Evolutionary conservation across 2,329 filamentous ascomycete species (phyloP).

Genomic region (Cadophora luteo-olivacea): DNA sequence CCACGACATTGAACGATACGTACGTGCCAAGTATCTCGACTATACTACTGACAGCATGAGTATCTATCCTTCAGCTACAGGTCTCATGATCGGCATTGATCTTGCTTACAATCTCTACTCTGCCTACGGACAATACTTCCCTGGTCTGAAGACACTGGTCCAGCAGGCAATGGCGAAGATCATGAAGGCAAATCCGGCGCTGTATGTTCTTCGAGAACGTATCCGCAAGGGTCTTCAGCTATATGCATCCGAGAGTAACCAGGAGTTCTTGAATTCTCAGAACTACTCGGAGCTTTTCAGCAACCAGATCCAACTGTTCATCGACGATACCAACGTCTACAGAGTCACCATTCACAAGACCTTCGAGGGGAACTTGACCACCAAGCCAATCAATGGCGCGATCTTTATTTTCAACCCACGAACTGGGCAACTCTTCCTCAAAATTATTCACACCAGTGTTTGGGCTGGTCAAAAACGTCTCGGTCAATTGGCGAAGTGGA

Average conservation of each 20-base stretch:
- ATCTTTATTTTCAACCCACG: constrained; percentile 99
- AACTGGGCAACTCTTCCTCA: constrained; percentile 95
- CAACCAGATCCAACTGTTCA: constrained; percentile 98
- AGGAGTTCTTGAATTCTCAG: constrained; percentile 98
- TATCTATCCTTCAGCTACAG: constrained; percentile 96
- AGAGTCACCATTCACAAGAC: constrained; percentile 99
- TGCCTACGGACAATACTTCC: constrained; percentile 98
- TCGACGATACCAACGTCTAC: constrained; percentile 99
- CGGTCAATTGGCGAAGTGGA: constrained; percentile 98
- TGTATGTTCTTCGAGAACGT: constrained; percentile 96
- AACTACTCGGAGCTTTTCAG: constrained; percentile 99
- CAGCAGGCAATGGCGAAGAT: constrained; percentile 99
- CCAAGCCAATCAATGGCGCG: constrained; percentile 98
- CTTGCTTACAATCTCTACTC: constrained; percentile 98
- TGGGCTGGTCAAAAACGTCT: constrained; percentile 99
- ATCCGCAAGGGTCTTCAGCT: constrained; percentile 98
- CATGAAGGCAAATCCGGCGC: constrained; percentile 98
- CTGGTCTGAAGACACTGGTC: constrained; percentile 90
- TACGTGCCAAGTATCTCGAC: constrained; percentile 96
- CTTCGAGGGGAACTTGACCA: constrained; percentile 98
- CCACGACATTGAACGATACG: constrained; percentile 97
- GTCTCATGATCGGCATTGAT: constrained; percentile 97
- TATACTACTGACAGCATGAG: constrained; percentile 99
- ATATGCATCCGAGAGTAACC: constrained; percentile 97
- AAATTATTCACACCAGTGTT: constrained; percentile 99